A percentile compares a stretch with the other conserved stretches of the same genome.
Conservation (phyloP, 1,139 yeast genomes). For the Sugiyamaella neomexicana region DNA sequence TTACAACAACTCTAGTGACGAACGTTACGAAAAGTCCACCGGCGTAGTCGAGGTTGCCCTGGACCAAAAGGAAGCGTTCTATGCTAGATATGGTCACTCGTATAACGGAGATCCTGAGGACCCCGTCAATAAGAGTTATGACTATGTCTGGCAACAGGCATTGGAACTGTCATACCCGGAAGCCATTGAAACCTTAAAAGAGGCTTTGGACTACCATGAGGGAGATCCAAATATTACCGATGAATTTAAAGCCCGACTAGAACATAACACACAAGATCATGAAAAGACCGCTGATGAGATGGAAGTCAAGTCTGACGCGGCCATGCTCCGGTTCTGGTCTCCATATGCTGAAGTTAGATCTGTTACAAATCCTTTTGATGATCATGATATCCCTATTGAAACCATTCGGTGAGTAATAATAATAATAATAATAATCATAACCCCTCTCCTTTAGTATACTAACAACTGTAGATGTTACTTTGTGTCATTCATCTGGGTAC, state of each 20-base stretch:
- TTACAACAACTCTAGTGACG: neutral
- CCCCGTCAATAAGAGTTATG: constrained; percentile 3
- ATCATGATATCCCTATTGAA: constrained; percentile 50
- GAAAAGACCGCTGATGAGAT: constrained; percentile 34
- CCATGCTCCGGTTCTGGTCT: constrained; percentile 51
- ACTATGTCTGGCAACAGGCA: constrained; percentile 15
- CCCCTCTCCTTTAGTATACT: constrained; percentile 40
- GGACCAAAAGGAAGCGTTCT: constrained; percentile 17
- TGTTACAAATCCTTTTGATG: constrained; percentile 52
- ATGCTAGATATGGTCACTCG: constrained; percentile 14
- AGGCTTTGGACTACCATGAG: constrained; percentile 44
- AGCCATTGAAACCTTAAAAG: constrained; percentile 46
- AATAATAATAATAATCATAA: too few species aligned
- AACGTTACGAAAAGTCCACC: constrained; percentile 4
- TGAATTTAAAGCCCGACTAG: constrained; percentile 2
- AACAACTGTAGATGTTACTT: constrained; percentile 47
- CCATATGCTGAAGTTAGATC: constrained; percentile 53
- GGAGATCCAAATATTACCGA: constrained; percentile 54
- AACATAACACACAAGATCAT: neutral
- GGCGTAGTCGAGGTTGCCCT: constrained; percentile 5
- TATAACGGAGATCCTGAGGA: constrained; percentile 14
- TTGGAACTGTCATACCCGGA: constrained; percentile 41
- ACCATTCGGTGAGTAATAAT: constrained; percentile 45
- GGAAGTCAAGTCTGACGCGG: constrained; percentile 42
- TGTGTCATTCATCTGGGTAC: constrained; percentile 56